Conservation (phyloP, 2,329 filamentous ascomycete genomes). For the Penicillium sp. region DNA sequence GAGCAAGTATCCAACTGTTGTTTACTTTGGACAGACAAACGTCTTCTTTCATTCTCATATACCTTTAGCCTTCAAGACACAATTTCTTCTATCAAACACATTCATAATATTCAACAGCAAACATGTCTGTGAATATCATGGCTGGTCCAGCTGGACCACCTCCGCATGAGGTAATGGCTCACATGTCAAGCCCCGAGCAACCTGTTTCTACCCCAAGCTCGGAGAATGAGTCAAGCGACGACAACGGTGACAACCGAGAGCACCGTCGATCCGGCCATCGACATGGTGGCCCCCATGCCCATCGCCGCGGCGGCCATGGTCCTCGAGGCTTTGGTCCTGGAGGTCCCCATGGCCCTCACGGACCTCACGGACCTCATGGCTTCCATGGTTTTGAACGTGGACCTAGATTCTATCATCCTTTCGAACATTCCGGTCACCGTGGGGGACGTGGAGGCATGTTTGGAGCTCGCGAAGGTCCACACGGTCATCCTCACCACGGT, state of each 20-base stretch:
- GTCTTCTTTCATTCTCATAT: background rate
- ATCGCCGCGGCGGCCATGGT: background rate
- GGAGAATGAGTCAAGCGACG: background rate
- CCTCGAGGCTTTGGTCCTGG: background rate
- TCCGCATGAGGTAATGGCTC: background rate
- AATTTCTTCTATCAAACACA: background rate
- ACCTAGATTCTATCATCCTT: background rate
- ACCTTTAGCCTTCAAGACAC: background rate
- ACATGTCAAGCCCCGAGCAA: background rate
- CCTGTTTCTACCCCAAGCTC: background rate
- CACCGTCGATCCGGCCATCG: background rate
- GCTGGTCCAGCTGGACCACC: background rate
- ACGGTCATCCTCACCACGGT: slow-evolving; percentile 2
- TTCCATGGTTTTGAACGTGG: background rate
- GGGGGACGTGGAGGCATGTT: slow-evolving; percentile 5
- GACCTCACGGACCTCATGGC: background rate
- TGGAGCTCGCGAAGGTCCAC: background rate
- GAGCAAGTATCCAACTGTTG: background rate
- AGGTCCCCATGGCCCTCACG: slow-evolving; percentile 1
- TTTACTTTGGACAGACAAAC: background rate
- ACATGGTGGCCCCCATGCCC: slow-evolving; percentile 2
- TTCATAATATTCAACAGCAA: background rate
- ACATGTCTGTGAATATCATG: background rate
- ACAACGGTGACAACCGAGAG: background rate
- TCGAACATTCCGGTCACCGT: background rate